Evolutionary conservation across 306 rosid species (phyloP), one percentile per base, ranked within the genome.

Genomic region (Vigna mungo): DNA sequence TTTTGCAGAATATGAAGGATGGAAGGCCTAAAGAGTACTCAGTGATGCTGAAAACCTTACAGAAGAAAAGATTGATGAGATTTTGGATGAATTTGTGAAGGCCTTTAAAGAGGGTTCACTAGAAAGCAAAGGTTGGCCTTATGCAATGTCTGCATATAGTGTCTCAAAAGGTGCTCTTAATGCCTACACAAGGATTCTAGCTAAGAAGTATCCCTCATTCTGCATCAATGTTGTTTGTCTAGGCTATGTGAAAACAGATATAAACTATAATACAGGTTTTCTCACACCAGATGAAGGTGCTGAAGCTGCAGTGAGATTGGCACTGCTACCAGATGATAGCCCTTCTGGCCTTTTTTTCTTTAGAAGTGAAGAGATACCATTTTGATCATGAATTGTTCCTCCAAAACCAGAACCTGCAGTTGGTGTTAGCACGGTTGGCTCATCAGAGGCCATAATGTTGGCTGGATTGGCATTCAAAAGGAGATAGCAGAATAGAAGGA

Each of bases 201-300:
- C 86, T 7, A 83, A 23, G 64, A 83, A 82, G 23, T 63, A 63
- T 68, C 56, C 78, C 14, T 79, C 72, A 60, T 32, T 78, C 68
- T 70, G 77, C 71, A 60, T 70, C 54, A 79, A 86, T 51, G 61
- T 82, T 41, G 30, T 88, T 34, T 63, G 87, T n/a, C 90, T 90
- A 25, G 88, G 89, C 32, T 80, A 7, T 84, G 83, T 81, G 37
- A 82, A 76, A 60, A 84, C 89, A 1, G 88, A 88, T 56, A 16
- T 86, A 1, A 90, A 66, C 47, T 2, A 1, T n/a, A 82, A 82
- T 16, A 59, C 76, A 4, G 91, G 91, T 1, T 0, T 2, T 65
- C 53, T 86, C 15, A 23, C 88, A 11, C 82, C 83, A 15, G 91
- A 88, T 68, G 96, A 90, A 80, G 91, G 91, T 32, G 90, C 86